These are phyloP conservation scores for Tylopilus cervinicoccineus DNA, from an alignment of 768 basidiomycete genomes.

Conservation along the genomic window DNA sequence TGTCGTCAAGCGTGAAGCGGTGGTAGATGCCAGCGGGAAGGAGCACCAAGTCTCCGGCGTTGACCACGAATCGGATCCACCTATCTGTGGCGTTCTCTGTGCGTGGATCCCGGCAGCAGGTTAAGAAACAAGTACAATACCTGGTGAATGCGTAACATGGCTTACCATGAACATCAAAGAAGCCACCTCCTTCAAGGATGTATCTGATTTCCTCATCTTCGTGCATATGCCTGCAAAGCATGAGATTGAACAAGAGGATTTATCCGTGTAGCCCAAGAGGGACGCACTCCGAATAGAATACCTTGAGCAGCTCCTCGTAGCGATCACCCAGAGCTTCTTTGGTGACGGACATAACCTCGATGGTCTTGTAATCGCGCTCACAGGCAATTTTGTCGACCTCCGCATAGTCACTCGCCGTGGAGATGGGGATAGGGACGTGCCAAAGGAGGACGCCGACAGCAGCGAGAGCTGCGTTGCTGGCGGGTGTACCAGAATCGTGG, in stretches of 20 bases:
- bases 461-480: slow-evolving; percentile 45
- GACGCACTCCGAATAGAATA: slow-evolving; percentile 78
- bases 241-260: neutral
- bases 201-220: slow-evolving; percentile 96
- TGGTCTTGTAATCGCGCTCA: slow-evolving; percentile 76
- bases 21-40: slow-evolving; percentile 92
- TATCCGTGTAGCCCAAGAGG: too few relatives aligned
- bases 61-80: slow-evolving; percentile 81
- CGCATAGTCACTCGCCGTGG: slow-evolving; percentile 38
- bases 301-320: slow-evolving; percentile 80
- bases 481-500: slow-evolving; percentile 67
- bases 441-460: slow-evolving; percentile 64
- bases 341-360: slow-evolving; percentile 75
- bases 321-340: slow-evolving; percentile 75
- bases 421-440: slow-evolving; percentile 56
- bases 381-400: slow-evolving; percentile 57
- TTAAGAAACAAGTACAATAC: neutral
- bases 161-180: slow-evolving; percentile 87
- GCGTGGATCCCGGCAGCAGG: too few relatives aligned
- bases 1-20: slow-evolving; percentile 85
- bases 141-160: neutral
- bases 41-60: slow-evolving; percentile 79
- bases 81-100: slow-evolving; percentile 61
- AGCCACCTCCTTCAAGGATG: slow-evolving; percentile 81
- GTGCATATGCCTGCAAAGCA: slow-evolving; percentile 70